Base-by-base conservation (phyloP, 106 monocot genomes). In the Allium sativum region DNA sequence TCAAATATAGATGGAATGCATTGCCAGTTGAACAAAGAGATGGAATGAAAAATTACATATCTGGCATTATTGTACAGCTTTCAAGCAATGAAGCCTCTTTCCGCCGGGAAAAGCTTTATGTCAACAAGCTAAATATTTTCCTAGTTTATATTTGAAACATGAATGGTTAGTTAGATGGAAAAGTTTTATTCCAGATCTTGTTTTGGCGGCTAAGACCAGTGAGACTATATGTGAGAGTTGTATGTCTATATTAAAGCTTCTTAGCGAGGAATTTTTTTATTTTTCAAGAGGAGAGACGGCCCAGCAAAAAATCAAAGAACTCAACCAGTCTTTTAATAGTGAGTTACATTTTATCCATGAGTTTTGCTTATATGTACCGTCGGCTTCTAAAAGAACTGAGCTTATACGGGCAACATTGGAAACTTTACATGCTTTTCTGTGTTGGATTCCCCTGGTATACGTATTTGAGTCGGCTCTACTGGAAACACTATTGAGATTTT, bases 261-360 rank as follows among this genome's bases (percentile, higher is more conserved):
- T 96, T 20, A 96, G 96, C 56, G 96, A 96, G 72, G 96, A 96
- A 74, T 87, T 96, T 73, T 96, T 96, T 82, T 90, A 96, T 74
- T 96, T 96, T 53, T 96, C 96, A 57, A 79, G 96, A 80, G 96
- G 96, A 15, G 96, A 96, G 70, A 96, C 91, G 96, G 91, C 96
- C 22, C 91, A 96, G 44, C 77, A 78, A 60, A 96, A 96, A 73
- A 96, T 96, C 48, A 96, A 96, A 64, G 96, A 96, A 54, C 72
- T 96, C 50, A 96, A 96, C 58, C 84, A 91, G 53, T 88, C 91
- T 54, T 68, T 96, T 47, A 58, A 73, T 88, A 98, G 92, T 62
- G 98, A 98, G 67, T 98, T 98, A 71, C 98, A 92, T 58, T 84
- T 98, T 51, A 98, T 98, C 74, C 98, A 98, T 61, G 92, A 88